Conservation (phyloP, 208 protist genomes). For the Strigomonas culicis region DNA sequence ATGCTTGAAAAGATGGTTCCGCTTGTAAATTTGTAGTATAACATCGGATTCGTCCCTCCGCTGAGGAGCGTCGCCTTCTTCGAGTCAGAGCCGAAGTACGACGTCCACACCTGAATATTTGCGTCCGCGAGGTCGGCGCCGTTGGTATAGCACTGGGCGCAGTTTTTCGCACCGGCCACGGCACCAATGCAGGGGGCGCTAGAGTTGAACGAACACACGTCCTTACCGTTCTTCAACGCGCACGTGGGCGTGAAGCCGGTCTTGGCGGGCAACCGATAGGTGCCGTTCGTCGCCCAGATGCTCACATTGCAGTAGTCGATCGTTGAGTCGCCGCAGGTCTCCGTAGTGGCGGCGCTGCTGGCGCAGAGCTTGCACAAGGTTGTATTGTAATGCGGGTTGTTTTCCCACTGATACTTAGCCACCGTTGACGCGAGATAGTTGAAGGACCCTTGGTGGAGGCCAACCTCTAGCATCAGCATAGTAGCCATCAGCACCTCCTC, state of each 20-base stretch:
- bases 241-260: constrained; percentile 81
- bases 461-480: constrained; percentile 64
- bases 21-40: constrained; percentile 42
- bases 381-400: constrained; percentile 36
- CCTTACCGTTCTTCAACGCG: constrained; percentile 19
- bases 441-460: constrained; percentile 67
- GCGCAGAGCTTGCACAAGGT: background rate
- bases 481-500: constrained; percentile 50
- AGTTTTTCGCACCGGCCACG: constrained; percentile 61
- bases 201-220: constrained; percentile 49
- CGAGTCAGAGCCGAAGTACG: constrained; percentile 79
- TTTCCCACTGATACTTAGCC: background rate
- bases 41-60: constrained; percentile 68
- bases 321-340: background rate
- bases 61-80: constrained; percentile 41
- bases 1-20: constrained; percentile 24
- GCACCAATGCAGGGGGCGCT: constrained; percentile 51
- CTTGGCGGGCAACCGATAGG: constrained; percentile 43
- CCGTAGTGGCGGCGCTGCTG: background rate
- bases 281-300: constrained; percentile 13
- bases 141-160: constrained; percentile 35
- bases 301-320: constrained; percentile 24
- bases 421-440: constrained; percentile 51
- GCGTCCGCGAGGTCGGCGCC: constrained; percentile 18
- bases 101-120: constrained; percentile 48